A percentile compares a stretch with the other conserved stretches of the same genome.
Evolutionary conservation across 352 stramenopile species (phyloP).

Genomic region (Phytophthora sojae): DNA sequence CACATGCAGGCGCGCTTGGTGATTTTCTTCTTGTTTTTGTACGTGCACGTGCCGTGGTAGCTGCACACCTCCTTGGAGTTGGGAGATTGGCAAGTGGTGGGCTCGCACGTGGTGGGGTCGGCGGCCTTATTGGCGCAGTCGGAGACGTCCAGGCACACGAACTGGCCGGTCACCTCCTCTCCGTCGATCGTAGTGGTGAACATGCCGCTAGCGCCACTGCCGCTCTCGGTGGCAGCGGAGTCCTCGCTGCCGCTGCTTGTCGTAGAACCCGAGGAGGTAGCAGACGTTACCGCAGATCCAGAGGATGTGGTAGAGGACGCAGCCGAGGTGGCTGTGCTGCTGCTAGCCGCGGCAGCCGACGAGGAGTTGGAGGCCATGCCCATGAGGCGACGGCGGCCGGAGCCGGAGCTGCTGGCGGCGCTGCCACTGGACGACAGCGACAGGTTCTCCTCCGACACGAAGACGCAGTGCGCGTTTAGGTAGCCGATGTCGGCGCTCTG

Average conservation of each 20-base stretch:
- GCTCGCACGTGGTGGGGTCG: conserved; percentile 50
- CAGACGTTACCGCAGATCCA: conserved; percentile 3
- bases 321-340: background rate
- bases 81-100: conserved; percentile 44
- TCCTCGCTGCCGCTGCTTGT: conserved; percentile 27
- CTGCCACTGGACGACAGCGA: conserved; percentile 30
- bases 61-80: conserved; percentile 61
- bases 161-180: conserved; percentile 60
- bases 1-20: conserved; percentile 60
- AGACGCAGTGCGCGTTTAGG: conserved; percentile 86
- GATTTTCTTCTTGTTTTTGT: conserved; percentile 70
- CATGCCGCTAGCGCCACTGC: conserved; percentile 41
- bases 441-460: conserved; percentile 68
- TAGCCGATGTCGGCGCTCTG: conserved; percentile 76
- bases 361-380: conserved; percentile 19
- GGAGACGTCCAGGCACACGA: conserved; percentile 62
- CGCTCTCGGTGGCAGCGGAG: conserved; percentile 29
- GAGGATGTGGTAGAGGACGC: conserved; percentile 9
- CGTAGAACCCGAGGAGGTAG: conserved; percentile 11
- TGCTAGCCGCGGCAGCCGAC: conserved; percentile 14
- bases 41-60: conserved; percentile 80
- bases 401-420: conserved; percentile 27
- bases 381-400: conserved; percentile 30
- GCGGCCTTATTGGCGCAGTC: conserved; percentile 69
- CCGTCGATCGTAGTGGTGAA: conserved; percentile 66